phyloP scores from a whole-genome alignment of 441 rosid genomes.

The Bocquillonia castaneifolia region DNA sequence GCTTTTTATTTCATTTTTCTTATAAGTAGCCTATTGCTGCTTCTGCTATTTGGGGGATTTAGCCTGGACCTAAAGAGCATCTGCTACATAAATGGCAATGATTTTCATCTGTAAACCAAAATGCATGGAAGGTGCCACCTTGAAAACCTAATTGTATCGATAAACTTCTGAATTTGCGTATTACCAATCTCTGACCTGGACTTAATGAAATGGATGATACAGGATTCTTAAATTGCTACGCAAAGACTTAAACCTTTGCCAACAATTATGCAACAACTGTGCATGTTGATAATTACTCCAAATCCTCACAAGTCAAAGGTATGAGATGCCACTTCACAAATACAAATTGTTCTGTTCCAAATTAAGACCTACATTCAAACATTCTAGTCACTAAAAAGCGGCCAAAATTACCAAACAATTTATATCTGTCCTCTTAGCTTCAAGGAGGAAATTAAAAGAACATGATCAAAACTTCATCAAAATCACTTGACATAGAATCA shows the following conservation, averaged over 20 bases:
- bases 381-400: neutral
- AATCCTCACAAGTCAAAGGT: neutral
- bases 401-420: no score
- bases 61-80: no score
- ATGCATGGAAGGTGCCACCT: no score
- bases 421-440: no score
- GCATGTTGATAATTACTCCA: neutral
- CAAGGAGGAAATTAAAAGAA: constrained; percentile 4
- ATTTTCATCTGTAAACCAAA: no score
- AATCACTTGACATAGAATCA: neutral
- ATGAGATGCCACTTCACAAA: neutral
- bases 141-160: neutral
- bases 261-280: neutral
- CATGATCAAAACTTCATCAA: neutral
- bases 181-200: no score
- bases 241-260: neutral
- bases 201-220: no score
- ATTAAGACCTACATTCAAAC: neutral
- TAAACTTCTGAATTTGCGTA: neutral
- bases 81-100: no score
- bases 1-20: no score
- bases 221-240: neutral
- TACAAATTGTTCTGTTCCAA: neutral
- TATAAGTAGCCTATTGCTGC: no score
- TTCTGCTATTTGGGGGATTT: no score